A percentile compares a stretch with the other conserved stretches of the same genome.
Conservation (phyloP, 176 grass and related monocot genomes). For the Triticum turgidum region DNA sequence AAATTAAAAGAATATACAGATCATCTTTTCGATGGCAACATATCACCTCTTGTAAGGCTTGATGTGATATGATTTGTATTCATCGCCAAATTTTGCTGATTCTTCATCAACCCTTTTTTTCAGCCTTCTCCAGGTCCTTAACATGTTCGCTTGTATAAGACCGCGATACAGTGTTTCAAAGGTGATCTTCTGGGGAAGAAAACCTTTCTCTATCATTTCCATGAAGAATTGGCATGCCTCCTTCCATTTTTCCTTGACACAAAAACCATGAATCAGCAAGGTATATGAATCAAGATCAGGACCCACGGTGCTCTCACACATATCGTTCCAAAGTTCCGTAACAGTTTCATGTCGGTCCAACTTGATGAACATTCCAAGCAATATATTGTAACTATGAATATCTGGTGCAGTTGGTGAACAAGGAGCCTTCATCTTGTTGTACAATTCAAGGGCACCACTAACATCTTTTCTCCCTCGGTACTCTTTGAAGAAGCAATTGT, state of each 20-base stretch:
- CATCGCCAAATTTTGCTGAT: slow-evolving; percentile 73
- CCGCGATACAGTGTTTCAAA: slow-evolving; percentile 86
- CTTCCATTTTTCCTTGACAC: slow-evolving; percentile 74
- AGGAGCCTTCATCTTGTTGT: slow-evolving; percentile 76
- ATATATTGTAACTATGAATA: slow-evolving; percentile 87
- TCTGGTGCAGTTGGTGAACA: slow-evolving; percentile 48
- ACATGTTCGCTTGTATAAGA: slow-evolving; percentile 88
- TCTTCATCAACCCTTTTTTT: slow-evolving; percentile 92
- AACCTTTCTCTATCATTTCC: slow-evolving; percentile 98
- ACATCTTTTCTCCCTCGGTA: slow-evolving; percentile 83
- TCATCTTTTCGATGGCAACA: neutral
- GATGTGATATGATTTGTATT: slow-evolving; percentile 76
- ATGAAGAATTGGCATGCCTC: slow-evolving; percentile 95
- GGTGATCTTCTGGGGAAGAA: slow-evolving; percentile 86
- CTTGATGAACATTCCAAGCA: slow-evolving; percentile 85
- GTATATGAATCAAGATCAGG: slow-evolving; percentile 97
- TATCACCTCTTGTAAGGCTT: slow-evolving; percentile 89
- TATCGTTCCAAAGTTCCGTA: slow-evolving; percentile 75
- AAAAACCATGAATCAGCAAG: slow-evolving; percentile 76
- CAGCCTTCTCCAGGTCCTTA: slow-evolving; percentile 90
- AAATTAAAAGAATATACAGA: neutral
- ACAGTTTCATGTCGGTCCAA: slow-evolving; percentile 47
- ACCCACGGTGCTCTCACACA: slow-evolving; percentile 63
- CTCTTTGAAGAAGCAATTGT: slow-evolving; percentile 96
- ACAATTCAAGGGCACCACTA: slow-evolving; percentile 57